These are phyloP conservation scores for Thyridium curvatum DNA, from an alignment of 2,329 filamentous ascomycete species.

Conservation along the genomic window DNA sequence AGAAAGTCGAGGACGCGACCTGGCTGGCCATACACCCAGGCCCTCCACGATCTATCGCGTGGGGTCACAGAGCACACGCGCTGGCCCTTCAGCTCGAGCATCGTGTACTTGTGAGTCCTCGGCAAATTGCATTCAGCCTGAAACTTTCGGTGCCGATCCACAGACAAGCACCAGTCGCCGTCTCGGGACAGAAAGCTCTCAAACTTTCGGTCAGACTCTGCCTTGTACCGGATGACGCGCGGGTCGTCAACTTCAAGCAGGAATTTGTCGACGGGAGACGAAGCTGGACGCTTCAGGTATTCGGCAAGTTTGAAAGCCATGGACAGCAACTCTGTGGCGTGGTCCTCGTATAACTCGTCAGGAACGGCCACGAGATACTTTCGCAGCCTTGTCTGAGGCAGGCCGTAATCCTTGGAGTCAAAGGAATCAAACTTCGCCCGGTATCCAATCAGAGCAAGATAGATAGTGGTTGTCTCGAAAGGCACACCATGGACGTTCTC, in stretches of 20 bases:
- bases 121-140: slow-evolving; percentile 46
- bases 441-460: slow-evolving; percentile 47
- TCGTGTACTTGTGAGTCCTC: slow-evolving; percentile 48
- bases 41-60: slow-evolving; percentile 48
- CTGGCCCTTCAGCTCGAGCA: slow-evolving; percentile 49
- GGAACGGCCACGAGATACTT: slow-evolving; percentile 54
- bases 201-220: slow-evolving; percentile 32
- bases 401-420: slow-evolving; percentile 66
- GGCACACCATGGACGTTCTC: slow-evolving; percentile 63
- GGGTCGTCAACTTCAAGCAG: slow-evolving; percentile 50
- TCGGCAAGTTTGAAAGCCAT: slow-evolving; percentile 39
- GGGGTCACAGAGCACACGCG: slow-evolving; percentile 28
- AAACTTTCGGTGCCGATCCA: slow-evolving; percentile 51
- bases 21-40: slow-evolving; percentile 43
- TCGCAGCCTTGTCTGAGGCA: slow-evolving; percentile 63
- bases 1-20: slow-evolving; percentile 60
- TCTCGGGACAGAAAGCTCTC: slow-evolving; percentile 20
- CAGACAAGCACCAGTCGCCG: slow-evolving; percentile 49
- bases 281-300: slow-evolving; percentile 48
- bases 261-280: slow-evolving; percentile 55
- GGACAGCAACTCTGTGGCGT: slow-evolving; percentile 17
- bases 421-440: slow-evolving; percentile 38
- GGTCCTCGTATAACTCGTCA: slow-evolving; percentile 35
- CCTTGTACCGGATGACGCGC: slow-evolving; percentile 42
- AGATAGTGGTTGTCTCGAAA: slow-evolving; percentile 42